These are phyloP conservation scores for Xylaria castorea DNA, from an alignment of 495 filamentous ascomycete species.

Conservation along the genomic window DNA sequence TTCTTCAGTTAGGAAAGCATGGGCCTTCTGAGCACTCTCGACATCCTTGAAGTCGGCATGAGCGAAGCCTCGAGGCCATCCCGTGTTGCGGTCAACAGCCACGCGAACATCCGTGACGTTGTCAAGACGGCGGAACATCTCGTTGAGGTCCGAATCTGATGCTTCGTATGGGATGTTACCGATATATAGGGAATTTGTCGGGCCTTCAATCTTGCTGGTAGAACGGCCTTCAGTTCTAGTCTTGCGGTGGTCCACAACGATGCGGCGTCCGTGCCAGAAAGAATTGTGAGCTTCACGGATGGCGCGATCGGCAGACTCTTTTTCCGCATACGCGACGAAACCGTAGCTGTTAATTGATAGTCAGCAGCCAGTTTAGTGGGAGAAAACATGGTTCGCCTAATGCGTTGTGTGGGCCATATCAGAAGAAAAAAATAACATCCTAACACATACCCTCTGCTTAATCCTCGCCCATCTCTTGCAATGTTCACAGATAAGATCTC, in stretches of 20 bases:
- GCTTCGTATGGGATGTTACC: conserved; percentile 92
- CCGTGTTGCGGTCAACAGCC: conserved; percentile 86
- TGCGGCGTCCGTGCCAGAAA: conserved; percentile 80
- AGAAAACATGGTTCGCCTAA: neutral
- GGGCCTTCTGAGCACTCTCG: conserved; percentile 64
- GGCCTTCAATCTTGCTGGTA: conserved; percentile 33
- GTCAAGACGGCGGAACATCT: conserved; percentile 73
- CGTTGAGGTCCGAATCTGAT: conserved; percentile 85
- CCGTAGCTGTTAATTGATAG: conserved; percentile 66
- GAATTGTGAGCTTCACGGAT: conserved; percentile 68
- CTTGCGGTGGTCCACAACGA: conserved; percentile 63
- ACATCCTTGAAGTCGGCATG: conserved; percentile 84
- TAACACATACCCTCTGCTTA: conserved; percentile 83
- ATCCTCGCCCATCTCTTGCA: conserved; percentile 71
- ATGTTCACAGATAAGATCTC: conserved; percentile 61
- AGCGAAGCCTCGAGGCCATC: conserved; percentile 85
- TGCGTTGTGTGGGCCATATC: no score
- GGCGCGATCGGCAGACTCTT: conserved; percentile 65
- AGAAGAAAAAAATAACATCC: neutral
- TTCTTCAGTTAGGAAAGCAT: conserved; percentile 59
- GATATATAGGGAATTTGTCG: conserved; percentile 77
- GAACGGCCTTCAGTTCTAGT: no score
- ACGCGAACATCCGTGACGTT: conserved; percentile 84
- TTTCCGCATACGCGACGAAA: conserved; percentile 71
- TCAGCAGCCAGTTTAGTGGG: conserved; percentile 34